phyloP scores from a whole-genome alignment of 2,329 filamentous ascomycete species.

The Aspergillus calidoustus region DNA sequence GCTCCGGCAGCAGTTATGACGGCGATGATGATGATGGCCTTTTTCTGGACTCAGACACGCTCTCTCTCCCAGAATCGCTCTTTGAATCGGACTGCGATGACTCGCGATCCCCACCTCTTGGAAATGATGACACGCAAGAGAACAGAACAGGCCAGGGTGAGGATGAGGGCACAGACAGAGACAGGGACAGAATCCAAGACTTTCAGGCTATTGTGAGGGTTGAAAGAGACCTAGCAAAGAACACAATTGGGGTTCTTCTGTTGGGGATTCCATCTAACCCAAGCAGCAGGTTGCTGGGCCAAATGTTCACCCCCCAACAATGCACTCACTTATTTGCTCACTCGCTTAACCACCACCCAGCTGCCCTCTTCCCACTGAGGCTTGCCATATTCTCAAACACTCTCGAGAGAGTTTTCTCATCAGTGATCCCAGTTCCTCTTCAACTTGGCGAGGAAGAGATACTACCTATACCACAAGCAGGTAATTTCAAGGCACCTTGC shows the following conservation, averaged over 20 bases:
- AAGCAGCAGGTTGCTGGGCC: neutral
- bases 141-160: neutral
- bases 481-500: neutral
- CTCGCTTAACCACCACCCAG: neutral
- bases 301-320: neutral
- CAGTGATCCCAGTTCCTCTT: neutral
- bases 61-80: constrained; percentile 3
- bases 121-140: neutral
- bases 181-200: neutral
- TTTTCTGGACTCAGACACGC: constrained; percentile 13
- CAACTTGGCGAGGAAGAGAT: neutral
- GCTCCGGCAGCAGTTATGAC: constrained; percentile 14
- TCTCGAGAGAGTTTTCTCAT: neutral
- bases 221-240: neutral
- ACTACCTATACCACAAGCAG: neutral
- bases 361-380: neutral
- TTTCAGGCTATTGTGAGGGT: neutral
- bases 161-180: neutral
- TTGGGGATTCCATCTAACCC: neutral
- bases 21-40: constrained; percentile 15
- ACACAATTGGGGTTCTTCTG: neutral
- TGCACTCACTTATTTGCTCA: neutral
- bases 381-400: neutral
- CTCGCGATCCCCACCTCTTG: neutral
- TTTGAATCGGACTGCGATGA: constrained; percentile 10